Conservation (phyloP, 192 early-diverging fungal genomes). For the Thamnidium elegans region DNA sequence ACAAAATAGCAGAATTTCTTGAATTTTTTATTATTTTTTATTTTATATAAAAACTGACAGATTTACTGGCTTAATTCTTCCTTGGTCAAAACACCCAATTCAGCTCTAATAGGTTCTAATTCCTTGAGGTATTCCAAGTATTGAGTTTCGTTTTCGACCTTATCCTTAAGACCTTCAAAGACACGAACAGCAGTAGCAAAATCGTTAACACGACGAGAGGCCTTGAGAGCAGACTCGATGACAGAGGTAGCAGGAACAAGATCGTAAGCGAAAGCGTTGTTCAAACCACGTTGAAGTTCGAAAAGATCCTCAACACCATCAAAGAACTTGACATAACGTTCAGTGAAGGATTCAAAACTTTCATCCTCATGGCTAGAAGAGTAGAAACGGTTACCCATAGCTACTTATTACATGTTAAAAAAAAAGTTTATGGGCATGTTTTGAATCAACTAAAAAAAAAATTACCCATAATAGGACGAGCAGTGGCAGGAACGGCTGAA, state of each 20-base stretch:
- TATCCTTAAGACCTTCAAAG: constrained; percentile 91
- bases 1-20: too few relatives aligned
- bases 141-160: constrained; percentile 79
- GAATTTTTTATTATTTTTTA: too few relatives aligned
- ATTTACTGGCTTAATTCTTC: constrained; percentile 71
- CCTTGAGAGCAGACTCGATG: constrained; percentile 85
- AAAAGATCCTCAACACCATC: constrained; percentile 89
- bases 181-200: constrained; percentile 92
- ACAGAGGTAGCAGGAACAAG: constrained; percentile 89
- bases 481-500: constrained; percentile 18
- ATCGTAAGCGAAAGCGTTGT: constrained; percentile 96
- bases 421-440: neutral
- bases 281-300: constrained; percentile 96
- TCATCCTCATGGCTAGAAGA: constrained; percentile 67
- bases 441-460: constrained; percentile 5
- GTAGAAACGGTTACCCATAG: constrained; percentile 57
- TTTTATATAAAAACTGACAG: neutral
- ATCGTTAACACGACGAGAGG: constrained; percentile 89
- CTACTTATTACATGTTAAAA: constrained; percentile 3
- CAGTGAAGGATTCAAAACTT: constrained; percentile 74
- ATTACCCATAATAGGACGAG: constrained; percentile 21
- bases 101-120: constrained; percentile 79
- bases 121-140: constrained; percentile 89
- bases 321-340: constrained; percentile 80
- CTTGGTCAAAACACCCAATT: constrained; percentile 88